A percentile compares a stretch with the other conserved stretches of the same genome.
phyloP scores from a whole-genome alignment of 352 stramenopile genomes.

The Globisporangium splendens region DNA sequence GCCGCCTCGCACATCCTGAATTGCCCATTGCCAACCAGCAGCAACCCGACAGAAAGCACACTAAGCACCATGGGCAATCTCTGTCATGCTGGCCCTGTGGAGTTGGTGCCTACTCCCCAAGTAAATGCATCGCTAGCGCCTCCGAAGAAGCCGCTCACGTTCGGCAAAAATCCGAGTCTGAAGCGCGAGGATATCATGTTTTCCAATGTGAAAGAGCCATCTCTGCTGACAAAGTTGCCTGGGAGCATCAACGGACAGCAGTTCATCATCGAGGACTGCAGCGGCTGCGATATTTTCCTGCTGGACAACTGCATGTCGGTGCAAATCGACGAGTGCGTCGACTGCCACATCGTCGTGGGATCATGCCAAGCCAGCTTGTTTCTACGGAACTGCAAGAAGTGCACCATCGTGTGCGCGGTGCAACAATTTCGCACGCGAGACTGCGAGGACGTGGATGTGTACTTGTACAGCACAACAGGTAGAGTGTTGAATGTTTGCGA shows the following conservation, averaged over 20 bases:
- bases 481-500: too few species aligned
- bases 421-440: constrained; percentile 76
- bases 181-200: constrained; percentile 75
- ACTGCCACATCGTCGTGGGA: constrained; percentile 70
- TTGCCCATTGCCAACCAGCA: too few species aligned
- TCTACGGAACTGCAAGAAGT: constrained; percentile 59
- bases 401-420: constrained; percentile 57
- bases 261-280: constrained; percentile 73
- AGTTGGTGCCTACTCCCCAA: background rate
- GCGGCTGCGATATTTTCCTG: constrained; percentile 74
- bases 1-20: too few species aligned
- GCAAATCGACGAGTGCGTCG: constrained; percentile 67
- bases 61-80: constrained; percentile 47
- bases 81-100: constrained; percentile 40
- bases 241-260: constrained; percentile 74
- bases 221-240: constrained; percentile 47
- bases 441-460: constrained; percentile 57
- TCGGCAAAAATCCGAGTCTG: constrained; percentile 59
- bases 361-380: constrained; percentile 71
- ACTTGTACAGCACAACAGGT: constrained; percentile 64
- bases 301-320: constrained; percentile 75
- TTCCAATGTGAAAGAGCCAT: constrained; percentile 33
- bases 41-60: too few species aligned
- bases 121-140: background rate
- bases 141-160: constrained; percentile 26